These are phyloP conservation scores for Lindgomyces ingoldianus DNA, from an alignment of 495 filamentous ascomycete genomes.

Conservation along the genomic window DNA sequence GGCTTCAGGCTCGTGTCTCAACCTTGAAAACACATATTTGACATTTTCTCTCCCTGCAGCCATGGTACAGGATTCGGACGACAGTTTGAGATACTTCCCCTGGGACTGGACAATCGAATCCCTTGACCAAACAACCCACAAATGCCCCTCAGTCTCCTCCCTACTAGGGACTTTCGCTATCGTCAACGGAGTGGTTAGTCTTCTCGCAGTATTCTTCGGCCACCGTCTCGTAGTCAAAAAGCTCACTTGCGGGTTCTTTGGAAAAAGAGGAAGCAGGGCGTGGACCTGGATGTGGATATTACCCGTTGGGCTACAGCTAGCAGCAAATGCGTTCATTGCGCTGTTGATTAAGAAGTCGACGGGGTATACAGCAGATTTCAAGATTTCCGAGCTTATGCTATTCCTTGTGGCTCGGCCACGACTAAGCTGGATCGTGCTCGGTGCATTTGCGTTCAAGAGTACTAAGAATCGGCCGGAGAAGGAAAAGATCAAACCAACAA, in stretches of 20 bases:
- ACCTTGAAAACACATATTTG: not conserved
- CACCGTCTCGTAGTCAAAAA: conserved; percentile 12
- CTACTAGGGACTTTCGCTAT: conserved; percentile 17
- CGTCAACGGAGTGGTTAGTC: conserved; percentile 8
- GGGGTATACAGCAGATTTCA: conserved; percentile 14
- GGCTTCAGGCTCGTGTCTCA: not conserved
- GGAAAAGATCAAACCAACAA: not conserved
- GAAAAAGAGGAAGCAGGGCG: not conserved
- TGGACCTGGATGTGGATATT: conserved; percentile 22
- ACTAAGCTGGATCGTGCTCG: conserved; percentile 18
- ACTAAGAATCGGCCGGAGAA: not conserved
- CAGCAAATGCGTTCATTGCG: conserved; percentile 21
- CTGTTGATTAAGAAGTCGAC: conserved; percentile 13
- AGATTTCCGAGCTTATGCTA: conserved; percentile 20
- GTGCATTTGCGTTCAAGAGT: not conserved
- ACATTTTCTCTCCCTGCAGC: not conserved
- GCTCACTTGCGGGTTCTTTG: conserved; percentile 7
- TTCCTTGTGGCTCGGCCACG: conserved; percentile 14
- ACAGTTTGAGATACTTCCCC: not conserved
- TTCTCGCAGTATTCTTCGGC: conserved; percentile 10
- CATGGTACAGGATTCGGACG: not conserved
- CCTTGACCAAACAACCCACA: not conserved
- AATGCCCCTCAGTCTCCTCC: conserved; percentile 8
- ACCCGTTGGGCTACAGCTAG: conserved; percentile 16
- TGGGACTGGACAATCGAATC: conserved; percentile 18